Conservation (phyloP, 1,139 yeast genomes). For the Candida pseudoviswanathii region DNA sequence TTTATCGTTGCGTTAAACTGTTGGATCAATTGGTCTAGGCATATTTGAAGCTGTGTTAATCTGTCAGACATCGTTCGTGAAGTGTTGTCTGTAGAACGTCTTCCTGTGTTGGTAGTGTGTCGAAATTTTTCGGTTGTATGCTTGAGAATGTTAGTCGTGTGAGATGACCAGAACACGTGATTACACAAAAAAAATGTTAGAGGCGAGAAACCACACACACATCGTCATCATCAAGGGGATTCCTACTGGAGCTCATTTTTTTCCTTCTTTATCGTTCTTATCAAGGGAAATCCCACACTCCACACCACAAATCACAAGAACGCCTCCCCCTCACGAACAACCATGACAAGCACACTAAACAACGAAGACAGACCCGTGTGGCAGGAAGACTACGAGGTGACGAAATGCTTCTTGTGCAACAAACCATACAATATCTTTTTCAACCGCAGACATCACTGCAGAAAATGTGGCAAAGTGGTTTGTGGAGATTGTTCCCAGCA, state of each 20-base stretch:
- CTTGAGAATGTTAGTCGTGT: neutral
- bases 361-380: constrained; percentile 52
- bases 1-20: constrained; percentile 91
- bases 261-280: neutral
- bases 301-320: neutral
- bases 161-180: neutral
- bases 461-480: constrained; percentile 79
- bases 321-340: neutral
- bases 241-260: neutral
- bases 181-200: neutral
- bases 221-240: neutral
- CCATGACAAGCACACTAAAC: neutral
- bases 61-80: constrained; percentile 68
- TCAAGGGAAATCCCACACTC: neutral
- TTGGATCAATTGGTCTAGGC: constrained; percentile 88
- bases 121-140: neutral
- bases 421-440: constrained; percentile 57
- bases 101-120: neutral
- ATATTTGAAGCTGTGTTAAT: constrained; percentile 86
- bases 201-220: neutral
- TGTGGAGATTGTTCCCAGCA: constrained; percentile 68
- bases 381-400: constrained; percentile 74
- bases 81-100: neutral
- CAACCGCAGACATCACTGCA: constrained; percentile 87
- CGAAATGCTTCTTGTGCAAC: constrained; percentile 65